phyloP scores from a whole-genome alignment of 257 asterid species.

The Primulina eburnea region DNA sequence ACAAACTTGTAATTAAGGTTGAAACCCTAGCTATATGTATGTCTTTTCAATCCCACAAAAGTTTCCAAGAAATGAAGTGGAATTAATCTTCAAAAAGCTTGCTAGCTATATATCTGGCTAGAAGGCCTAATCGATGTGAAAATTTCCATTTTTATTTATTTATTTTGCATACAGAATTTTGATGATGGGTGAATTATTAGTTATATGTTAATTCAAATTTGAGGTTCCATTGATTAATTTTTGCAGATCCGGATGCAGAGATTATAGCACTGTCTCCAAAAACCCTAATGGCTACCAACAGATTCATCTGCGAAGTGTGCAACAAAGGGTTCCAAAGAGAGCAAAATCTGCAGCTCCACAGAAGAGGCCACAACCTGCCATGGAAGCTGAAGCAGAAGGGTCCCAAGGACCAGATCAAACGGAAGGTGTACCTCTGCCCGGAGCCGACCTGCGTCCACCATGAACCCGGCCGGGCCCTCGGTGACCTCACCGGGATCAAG shows the following conservation, averaged over 20 bases:
- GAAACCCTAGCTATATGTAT: constrained; percentile 3
- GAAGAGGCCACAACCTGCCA: constrained; percentile 79
- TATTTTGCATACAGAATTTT: neutral
- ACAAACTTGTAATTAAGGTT: constrained; percentile 6
- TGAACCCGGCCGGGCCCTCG: constrained; percentile 73
- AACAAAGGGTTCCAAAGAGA: constrained; percentile 83
- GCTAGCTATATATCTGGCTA: neutral
- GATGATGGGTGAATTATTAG: too few relatives aligned
- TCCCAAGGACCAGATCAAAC: constrained; percentile 43
- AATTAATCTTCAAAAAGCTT: constrained; percentile 2
- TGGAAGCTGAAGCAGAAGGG: constrained; percentile 74
- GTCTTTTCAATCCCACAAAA: neutral
- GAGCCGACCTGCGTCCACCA: constrained; percentile 80
- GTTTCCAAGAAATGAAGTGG: constrained; percentile 3
- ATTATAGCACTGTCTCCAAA: constrained; percentile 74
- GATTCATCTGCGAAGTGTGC: constrained; percentile 78
- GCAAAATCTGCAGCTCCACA: constrained; percentile 79
- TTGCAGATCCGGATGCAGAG: constrained; percentile 70
- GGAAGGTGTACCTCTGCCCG: constrained; percentile 78
- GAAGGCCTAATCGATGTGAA: neutral
- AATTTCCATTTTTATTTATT: too few relatives aligned
- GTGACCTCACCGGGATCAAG: constrained; percentile 84
- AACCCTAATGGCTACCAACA: constrained; percentile 80
- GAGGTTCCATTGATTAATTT: neutral
- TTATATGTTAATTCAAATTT: neutral